phyloP scores from a whole-genome alignment of 139 green algal species.

The Coelastrella sp. region DNA sequence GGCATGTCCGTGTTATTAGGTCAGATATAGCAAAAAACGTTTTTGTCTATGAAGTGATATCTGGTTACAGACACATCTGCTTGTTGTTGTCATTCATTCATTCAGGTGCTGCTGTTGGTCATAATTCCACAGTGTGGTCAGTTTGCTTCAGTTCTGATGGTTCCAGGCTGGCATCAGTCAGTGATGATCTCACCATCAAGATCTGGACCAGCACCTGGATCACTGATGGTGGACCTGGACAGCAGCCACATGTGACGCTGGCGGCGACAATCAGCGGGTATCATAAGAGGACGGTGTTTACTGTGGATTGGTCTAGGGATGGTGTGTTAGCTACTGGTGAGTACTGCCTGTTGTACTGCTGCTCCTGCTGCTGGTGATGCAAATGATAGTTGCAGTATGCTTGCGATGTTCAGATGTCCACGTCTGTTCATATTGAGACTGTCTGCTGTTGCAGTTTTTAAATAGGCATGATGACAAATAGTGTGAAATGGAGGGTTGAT shows the following conservation, averaged over 20 bases:
- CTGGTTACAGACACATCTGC: too few relatives aligned
- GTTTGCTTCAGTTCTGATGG: conserved; percentile 78
- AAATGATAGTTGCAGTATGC: not conserved
- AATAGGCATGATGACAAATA: too few relatives aligned
- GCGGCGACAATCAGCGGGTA: conserved; percentile 70
- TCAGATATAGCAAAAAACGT: too few relatives aligned
- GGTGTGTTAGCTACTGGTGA: conserved; percentile 77
- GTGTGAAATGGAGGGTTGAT: too few relatives aligned
- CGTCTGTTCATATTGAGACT: too few relatives aligned
- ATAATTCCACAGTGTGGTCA: conserved; percentile 91
- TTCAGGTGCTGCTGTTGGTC: conserved; percentile 57
- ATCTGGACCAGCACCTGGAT: conserved; percentile 33
- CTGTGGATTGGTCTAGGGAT: conserved; percentile 75
- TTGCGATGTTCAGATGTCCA: too few relatives aligned
- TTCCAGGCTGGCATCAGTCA: conserved; percentile 82
- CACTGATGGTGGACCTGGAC: not conserved
- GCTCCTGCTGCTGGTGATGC: not conserved
- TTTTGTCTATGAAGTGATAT: not conserved
- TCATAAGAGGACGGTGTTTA: conserved; percentile 84
- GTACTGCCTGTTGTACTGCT: not conserved
- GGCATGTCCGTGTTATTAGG: too few relatives aligned
- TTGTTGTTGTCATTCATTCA: too few relatives aligned
- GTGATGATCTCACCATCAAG: conserved; percentile 86
- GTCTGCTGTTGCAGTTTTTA: too few relatives aligned
- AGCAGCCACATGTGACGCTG: conserved; percentile 59